Percentiles rank a stretch among this genome's conserved stretches.
phyloP scores from a whole-genome alignment of 257 asterid genomes.

The Lavandula angustifolia region DNA sequence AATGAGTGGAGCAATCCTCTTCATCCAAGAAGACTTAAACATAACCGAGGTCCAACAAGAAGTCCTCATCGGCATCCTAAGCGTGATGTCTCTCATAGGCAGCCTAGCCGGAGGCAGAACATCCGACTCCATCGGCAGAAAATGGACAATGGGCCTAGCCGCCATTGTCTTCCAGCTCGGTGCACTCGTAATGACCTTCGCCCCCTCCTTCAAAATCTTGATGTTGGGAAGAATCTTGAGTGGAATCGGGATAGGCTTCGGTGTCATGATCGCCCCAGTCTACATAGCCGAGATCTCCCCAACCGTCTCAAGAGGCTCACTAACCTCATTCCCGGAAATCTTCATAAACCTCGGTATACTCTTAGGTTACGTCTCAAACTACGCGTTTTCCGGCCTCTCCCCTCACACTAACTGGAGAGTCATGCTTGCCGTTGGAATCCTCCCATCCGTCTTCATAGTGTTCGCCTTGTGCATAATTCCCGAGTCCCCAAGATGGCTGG shows the following conservation, averaged over 20 bases:
- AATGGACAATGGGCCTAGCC: constrained; percentile 95
- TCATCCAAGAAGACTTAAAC: constrained; percentile 74
- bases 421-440: constrained; percentile 87
- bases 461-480: constrained; percentile 77
- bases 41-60: constrained; percentile 82
- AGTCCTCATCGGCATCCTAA: constrained; percentile 72
- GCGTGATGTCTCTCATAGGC: constrained; percentile 81
- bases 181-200: constrained; percentile 73
- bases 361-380: constrained; percentile 86
- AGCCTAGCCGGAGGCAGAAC: constrained; percentile 83
- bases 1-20: constrained; percentile 92
- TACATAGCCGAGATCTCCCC: constrained; percentile 97
- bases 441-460: constrained; percentile 75
- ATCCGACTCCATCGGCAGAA: constrained; percentile 82
- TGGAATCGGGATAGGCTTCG: constrained; percentile 87
- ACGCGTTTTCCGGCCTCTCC: constrained; percentile 71
- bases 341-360: constrained; percentile 83
- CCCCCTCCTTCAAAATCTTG: constrained; percentile 67
- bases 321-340: constrained; percentile 90
- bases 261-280: constrained; percentile 91
- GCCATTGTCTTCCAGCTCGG: constrained; percentile 79
- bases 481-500: constrained; percentile 90
- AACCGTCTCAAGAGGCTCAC: constrained; percentile 65
- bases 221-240: constrained; percentile 78
- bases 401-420: constrained; percentile 77